Base-by-base conservation (phyloP, 176 grass and related monocot genomes). In the Avena atlantica region DNA sequence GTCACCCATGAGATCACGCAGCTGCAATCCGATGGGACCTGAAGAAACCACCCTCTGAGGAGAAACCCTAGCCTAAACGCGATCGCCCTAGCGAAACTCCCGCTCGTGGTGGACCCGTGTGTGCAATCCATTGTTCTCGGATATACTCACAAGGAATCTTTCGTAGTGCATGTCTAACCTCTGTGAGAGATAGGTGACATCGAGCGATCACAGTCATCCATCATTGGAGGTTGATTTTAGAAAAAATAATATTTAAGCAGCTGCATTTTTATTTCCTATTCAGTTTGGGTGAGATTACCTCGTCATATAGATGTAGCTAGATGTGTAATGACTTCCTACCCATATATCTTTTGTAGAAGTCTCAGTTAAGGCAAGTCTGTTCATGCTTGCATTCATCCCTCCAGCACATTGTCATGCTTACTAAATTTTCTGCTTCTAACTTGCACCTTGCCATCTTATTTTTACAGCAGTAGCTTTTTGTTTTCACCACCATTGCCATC, bases 341-440 rank as follows among this genome's bases (percentile, higher is more conserved):
- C 6, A 56, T 56, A 44, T 44, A 67, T 48, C 8, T 65, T 19
- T 17, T 17, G 42, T 56, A 19, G 15, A 81, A 61, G 61, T 86
- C 42, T 77, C 42, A 11, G 53, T 71, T 51, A 55, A 59, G 56
- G 5, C 53, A 48, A 76, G 21, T 86, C 64, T 73, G 53, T 29
- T 50, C 51, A 78, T 86, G 52, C 69, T 74, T 84, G 31, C 20
- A 73, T 44, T 56, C 36, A 72, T 74, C 29, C 65, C 68, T 60
- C 53, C n/a, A 19, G 45, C 36, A 53, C 27, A 84, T 84, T 8
- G 21, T 74, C 21, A 74, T 20, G 58, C 57, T 50, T 76, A 50
- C 27, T 74, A 25, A 6, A 81, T 81, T 76, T n/a, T 55, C 56
- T 12, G 9, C 20, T 74, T 74, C 44, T 85, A 12, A 62, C 40